phyloP scores from a whole-genome alignment of 2,329 filamentous ascomycete species.

The Colletotrichum cuscutae region DNA sequence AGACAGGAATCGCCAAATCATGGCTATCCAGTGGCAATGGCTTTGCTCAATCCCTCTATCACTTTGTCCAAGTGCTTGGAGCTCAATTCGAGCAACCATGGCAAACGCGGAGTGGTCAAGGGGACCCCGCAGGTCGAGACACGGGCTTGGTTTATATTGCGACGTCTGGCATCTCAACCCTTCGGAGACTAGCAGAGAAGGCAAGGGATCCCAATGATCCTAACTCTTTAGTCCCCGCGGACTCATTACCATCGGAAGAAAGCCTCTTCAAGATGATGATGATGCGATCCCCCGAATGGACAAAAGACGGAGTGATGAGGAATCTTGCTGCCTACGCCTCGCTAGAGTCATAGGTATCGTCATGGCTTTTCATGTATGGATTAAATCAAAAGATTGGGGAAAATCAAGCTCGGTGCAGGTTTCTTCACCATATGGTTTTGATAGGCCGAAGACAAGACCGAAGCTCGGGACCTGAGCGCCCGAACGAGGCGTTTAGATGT shows the following conservation, averaged over 20 bases:
- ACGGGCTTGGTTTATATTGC: slow-evolving; percentile 71
- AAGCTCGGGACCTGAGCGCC: neutral
- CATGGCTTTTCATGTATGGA: neutral
- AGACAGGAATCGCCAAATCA: slow-evolving; percentile 75
- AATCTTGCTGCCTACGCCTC: slow-evolving; percentile 74
- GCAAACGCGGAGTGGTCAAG: slow-evolving; percentile 47
- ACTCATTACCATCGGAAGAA: slow-evolving; percentile 73
- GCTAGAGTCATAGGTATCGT: slow-evolving; percentile 47
- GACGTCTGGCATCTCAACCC: slow-evolving; percentile 72
- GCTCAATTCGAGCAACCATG: slow-evolving; percentile 64
- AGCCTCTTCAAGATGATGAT: slow-evolving; percentile 74
- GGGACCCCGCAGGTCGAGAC: slow-evolving; percentile 45
- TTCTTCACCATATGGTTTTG: neutral
- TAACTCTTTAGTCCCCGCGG: slow-evolving; percentile 63
- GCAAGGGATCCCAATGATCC: slow-evolving; percentile 66
- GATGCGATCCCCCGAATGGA: slow-evolving; percentile 70
- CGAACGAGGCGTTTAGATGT: neutral
- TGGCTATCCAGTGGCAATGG: slow-evolving; percentile 89
- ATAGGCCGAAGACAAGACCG: neutral
- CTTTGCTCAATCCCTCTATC: slow-evolving; percentile 82
- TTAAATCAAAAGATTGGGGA: neutral
- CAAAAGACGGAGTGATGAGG: slow-evolving; percentile 73
- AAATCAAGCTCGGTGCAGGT: neutral
- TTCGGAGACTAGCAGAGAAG: slow-evolving; percentile 77
- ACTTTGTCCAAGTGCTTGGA: slow-evolving; percentile 78